Base-by-base conservation (phyloP, 768 basidiomycete genomes). In the Leccinum uliginosum region DNA sequence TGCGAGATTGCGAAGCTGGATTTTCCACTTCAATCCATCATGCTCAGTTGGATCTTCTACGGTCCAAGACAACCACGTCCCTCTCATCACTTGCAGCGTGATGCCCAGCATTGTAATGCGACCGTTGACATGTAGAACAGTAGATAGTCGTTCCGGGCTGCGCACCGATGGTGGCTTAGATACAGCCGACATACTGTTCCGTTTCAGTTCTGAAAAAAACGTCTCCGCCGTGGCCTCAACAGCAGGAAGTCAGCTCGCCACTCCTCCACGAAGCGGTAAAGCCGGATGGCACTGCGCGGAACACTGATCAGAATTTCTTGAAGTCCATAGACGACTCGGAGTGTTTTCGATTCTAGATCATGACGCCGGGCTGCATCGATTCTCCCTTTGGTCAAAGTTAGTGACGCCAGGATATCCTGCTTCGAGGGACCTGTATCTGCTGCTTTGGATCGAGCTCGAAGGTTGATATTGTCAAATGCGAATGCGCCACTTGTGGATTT, bases 11-110 rank as follows among this genome's bases (percentile, higher is more conserved):
- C 85, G 83, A 15, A 93, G 74, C 3, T 77, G 80, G 30, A 93
- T 69, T 45, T 86, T 80, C 91, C 92, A 95, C 10, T 69, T 68
- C 40, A 81, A 71, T 23, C 75, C 75, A 23, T 72, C 63, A 3
- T 75, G 71, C 6, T 53, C 64, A 8, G 82, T 70, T 0, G 75
- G 78, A 51, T 83, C 73, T 54, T 80, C 74, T 21, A 84, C 71
- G 56, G 85, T 81, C 88, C 86, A 91, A 8, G 87, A 85, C 30
- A 93, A 71, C 91, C 91, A 93, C 1, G 90, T 93, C 19, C 89
- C 90, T 58, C 86, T 89, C 87, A 93, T 91, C 40, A 93, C 84
- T 63, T 92, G 91, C 6, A 93, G 78, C 4, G 83, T 81, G 9
- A 91, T 75, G 24, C 80, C 79, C 23, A 84, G 66, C 21, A 78